phyloP scores from a whole-genome alignment of 306 rosid genomes.

The Erythrophleum fordii region DNA sequence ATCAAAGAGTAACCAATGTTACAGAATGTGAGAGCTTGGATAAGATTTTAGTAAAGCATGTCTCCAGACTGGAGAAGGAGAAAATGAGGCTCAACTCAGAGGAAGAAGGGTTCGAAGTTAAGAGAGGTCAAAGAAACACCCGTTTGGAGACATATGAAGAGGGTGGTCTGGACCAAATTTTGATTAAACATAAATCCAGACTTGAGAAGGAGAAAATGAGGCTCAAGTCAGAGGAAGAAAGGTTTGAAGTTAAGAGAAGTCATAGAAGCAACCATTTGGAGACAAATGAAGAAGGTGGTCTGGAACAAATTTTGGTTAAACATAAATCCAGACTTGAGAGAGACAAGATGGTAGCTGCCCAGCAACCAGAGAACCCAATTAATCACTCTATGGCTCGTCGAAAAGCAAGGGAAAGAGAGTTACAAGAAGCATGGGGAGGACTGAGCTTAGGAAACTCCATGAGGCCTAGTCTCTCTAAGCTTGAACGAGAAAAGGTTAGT shows the following conservation, averaged over 20 bases:
- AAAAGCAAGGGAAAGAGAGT: conserved; percentile 80
- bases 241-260: neutral
- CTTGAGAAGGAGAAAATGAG: conserved; percentile 75
- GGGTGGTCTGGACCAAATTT: conserved; percentile 66
- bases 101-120: conserved; percentile 47
- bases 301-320: conserved; percentile 71
- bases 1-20: conserved; percentile 40
- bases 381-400: conserved; percentile 57
- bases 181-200: conserved; percentile 73
- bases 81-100: conserved; percentile 52
- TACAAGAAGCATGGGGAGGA: conserved; percentile 90
- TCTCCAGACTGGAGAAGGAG: conserved; percentile 83
- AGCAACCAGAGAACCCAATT: conserved; percentile 51
- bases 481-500: conserved; percentile 86
- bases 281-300: conserved; percentile 39
- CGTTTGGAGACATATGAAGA: conserved; percentile 42
- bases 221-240: neutral
- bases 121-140: conserved; percentile 44
- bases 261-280: neutral
- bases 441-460: conserved; percentile 81
- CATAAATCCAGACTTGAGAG: conserved; percentile 78
- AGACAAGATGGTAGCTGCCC: conserved; percentile 70
- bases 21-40: conserved; percentile 74
- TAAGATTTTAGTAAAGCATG: conserved; percentile 75
- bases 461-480: conserved; percentile 75